Conservation (phyloP, 2,329 filamentous ascomycete genomes). For the Microcera coccophila region DNA sequence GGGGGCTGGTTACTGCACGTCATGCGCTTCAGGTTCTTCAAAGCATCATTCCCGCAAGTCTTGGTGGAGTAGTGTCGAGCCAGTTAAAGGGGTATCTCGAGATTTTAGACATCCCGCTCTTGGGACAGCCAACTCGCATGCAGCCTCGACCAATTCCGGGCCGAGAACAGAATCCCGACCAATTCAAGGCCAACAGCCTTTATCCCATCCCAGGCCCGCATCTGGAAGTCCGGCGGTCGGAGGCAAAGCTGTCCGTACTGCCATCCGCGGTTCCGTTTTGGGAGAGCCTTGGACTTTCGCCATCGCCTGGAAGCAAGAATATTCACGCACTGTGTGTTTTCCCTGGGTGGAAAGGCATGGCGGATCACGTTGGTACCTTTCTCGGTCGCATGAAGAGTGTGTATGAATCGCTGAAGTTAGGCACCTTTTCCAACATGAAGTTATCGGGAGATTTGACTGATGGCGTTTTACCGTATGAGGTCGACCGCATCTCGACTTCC, state of each 20-base stretch:
- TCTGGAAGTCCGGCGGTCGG: constrained; percentile 66
- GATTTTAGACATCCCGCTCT: constrained; percentile 53
- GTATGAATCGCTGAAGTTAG: constrained; percentile 72
- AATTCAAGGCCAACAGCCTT: constrained; percentile 48
- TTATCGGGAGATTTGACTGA: constrained; percentile 38
- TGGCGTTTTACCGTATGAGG: constrained; percentile 48
- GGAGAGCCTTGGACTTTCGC: constrained; percentile 74
- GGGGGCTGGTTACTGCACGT: constrained; percentile 43
- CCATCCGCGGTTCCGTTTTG: constrained; percentile 74
- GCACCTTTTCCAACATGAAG: constrained; percentile 55
- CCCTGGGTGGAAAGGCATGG: constrained; percentile 61
- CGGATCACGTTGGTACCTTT: constrained; percentile 59
- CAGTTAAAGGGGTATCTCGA: constrained; percentile 49
- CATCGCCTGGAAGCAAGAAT: constrained; percentile 67
- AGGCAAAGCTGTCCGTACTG: constrained; percentile 66
- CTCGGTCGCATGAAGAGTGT: constrained; percentile 63
- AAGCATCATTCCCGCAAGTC: constrained; percentile 40
- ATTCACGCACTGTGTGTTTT: constrained; percentile 67
- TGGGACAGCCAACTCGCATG: constrained; percentile 50
- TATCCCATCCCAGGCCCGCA: constrained; percentile 66
- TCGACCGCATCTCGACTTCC: constrained; percentile 43
- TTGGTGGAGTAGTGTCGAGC: constrained; percentile 40
- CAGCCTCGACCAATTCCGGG: constrained; percentile 46
- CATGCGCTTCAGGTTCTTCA: constrained; percentile 48
- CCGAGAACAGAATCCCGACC: constrained; percentile 41